These are phyloP conservation scores for Chalciporus sphaerocephalus DNA, from an alignment of 768 basidiomycete genomes.

Conservation along the genomic window DNA sequence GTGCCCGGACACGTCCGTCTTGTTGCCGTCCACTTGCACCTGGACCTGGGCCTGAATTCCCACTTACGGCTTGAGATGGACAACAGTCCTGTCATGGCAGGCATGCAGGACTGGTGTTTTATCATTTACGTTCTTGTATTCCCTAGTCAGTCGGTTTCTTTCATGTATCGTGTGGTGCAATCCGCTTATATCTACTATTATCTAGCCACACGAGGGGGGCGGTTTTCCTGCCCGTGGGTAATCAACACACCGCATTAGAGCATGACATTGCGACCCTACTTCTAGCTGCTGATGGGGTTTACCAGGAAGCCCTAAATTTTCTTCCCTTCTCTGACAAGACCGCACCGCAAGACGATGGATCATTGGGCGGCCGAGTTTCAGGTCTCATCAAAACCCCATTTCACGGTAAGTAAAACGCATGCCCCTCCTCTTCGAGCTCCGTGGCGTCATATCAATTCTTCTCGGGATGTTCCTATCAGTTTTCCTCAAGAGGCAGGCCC, in stretches of 20 bases:
- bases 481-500: too few relatives aligned
- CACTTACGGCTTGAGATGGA: not conserved
- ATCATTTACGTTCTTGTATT: constrained; percentile 2
- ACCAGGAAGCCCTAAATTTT: too few relatives aligned
- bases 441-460: too few relatives aligned
- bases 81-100: not conserved
- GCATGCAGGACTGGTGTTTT: not conserved
- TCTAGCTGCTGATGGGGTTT: not conserved
- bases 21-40: not conserved
- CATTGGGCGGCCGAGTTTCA: too few relatives aligned
- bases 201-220: constrained; percentile 5
- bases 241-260: constrained; percentile 1
- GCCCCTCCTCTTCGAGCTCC: too few relatives aligned
- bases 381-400: too few relatives aligned
- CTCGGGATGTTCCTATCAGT: too few relatives aligned
- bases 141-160: not conserved
- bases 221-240: constrained; percentile 1
- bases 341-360: too few relatives aligned
- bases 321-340: too few relatives aligned
- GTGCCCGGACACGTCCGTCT: not conserved
- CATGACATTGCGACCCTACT: too few relatives aligned
- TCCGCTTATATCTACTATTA: constrained; percentile 4
- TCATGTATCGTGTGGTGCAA: not conserved
- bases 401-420: too few relatives aligned
- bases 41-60: constrained; percentile 1